These are phyloP conservation scores for Neurospora discreta DNA, from an alignment of 495 filamentous ascomycete genomes.

Conservation along the genomic window DNA sequence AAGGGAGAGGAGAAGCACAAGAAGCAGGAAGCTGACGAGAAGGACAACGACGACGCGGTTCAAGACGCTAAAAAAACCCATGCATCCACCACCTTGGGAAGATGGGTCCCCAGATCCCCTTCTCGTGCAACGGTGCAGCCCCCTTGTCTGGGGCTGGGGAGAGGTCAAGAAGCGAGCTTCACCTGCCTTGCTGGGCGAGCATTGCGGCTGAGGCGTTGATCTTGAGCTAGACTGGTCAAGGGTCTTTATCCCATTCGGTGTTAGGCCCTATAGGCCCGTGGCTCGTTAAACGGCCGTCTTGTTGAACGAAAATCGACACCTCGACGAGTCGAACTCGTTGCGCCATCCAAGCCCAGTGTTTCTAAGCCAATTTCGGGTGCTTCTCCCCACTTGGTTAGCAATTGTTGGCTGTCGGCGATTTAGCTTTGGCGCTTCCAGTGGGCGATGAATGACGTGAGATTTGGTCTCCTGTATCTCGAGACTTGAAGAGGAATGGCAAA, in stretches of 20 bases:
- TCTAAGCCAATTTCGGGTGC: not conserved
- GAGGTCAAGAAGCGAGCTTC: not conserved
- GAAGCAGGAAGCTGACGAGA: not conserved
- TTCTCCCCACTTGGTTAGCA: not conserved
- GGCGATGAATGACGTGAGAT: not conserved
- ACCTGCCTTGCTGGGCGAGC: not conserved
- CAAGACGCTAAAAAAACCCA: not conserved
- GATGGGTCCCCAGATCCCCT: not conserved
- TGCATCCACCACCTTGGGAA: not conserved
- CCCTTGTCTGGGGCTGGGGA: not conserved
- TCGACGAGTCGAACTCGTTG: not conserved
- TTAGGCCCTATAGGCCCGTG: not conserved
- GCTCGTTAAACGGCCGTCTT: not conserved
- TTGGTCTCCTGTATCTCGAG: not conserved
- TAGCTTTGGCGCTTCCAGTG: not conserved
- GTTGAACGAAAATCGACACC: not conserved
- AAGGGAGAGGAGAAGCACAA: not conserved
- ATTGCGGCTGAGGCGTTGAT: not conserved
- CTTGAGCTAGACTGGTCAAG: not conserved
- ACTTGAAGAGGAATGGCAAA: not conserved
- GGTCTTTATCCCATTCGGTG: not conserved
- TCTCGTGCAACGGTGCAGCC: not conserved
- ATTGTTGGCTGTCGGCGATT: not conserved
- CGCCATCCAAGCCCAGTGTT: not conserved
- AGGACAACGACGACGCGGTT: not conserved